Conservation (phyloP, 2,329 filamentous ascomycete genomes). For the Byssoonygena ceratinophila region DNA sequence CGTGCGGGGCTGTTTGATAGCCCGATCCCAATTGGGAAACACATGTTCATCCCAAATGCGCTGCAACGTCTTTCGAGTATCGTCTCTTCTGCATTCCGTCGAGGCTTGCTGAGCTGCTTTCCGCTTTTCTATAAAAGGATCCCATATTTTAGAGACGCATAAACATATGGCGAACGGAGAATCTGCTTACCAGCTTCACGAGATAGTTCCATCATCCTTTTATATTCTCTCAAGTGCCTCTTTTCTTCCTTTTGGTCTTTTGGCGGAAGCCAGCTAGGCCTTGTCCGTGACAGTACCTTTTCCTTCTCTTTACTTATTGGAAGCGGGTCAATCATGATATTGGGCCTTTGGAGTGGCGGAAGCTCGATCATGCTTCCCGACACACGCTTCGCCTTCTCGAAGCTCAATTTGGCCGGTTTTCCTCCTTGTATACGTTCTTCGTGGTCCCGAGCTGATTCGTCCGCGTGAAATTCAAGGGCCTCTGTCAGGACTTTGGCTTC, state of each 20-base stretch:
- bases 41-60: conserved; percentile 54
- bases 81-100: conserved; percentile 40
- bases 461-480: conserved; percentile 49
- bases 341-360: conserved; percentile 52
- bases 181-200: conserved; percentile 44
- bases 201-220: conserved; percentile 54
- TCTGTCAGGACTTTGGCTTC: conserved; percentile 52
- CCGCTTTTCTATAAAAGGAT: conserved; percentile 37
- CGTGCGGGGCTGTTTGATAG: conserved; percentile 44
- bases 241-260: conserved; percentile 80
- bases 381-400: conserved; percentile 28
- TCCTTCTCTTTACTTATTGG: conserved; percentile 58
- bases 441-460: conserved; percentile 37
- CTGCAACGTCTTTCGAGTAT: conserved; percentile 44
- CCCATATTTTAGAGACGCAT: neutral
- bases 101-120: conserved; percentile 40
- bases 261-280: conserved; percentile 56
- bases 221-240: conserved; percentile 66
- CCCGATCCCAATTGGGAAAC: conserved; percentile 48
- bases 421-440: conserved; percentile 41
- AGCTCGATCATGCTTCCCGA: conserved; percentile 39
- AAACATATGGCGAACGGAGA: neutral
- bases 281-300: conserved; percentile 54
- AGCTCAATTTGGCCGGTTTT: conserved; percentile 28
- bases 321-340: conserved; percentile 55